phyloP scores from a whole-genome alignment of 2,329 filamentous ascomycete genomes.

The Arthrobotrys sinensis region DNA sequence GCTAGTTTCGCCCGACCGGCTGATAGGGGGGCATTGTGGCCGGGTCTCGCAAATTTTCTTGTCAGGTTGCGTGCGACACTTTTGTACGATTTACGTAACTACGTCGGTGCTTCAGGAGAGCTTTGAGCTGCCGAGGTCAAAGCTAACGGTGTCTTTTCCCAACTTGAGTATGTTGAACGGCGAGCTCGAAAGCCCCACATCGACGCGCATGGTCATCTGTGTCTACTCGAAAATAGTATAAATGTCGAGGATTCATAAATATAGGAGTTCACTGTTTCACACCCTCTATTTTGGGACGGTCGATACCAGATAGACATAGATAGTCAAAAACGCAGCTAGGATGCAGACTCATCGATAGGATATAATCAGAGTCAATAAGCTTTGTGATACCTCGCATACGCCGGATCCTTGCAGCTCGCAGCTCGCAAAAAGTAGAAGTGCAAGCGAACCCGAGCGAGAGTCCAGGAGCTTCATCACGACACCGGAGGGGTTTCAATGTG shows the following conservation, averaged over 20 bases:
- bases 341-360: conserved; percentile 14
- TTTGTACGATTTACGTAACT: conserved; percentile 15
- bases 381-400: conserved; percentile 5
- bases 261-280: conserved; percentile 14
- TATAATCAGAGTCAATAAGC: not conserved
- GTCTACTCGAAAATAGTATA: conserved; percentile 18
- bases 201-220: conserved; percentile 5
- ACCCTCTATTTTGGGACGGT: conserved; percentile 8
- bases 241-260: conserved; percentile 9
- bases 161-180: not conserved
- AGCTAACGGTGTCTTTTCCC: not conserved
- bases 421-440: not conserved
- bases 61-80: not conserved
- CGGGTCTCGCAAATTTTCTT: conserved; percentile 4
- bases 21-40: not conserved
- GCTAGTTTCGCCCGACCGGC: not conserved
- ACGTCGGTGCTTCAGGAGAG: not conserved
- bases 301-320: conserved; percentile 10
- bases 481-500: conserved; percentile 12
- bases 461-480: conserved; percentile 23
- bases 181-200: conserved; percentile 12
- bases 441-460: conserved; percentile 28
- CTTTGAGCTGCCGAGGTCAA: not conserved
- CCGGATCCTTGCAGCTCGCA: conserved; percentile 14
- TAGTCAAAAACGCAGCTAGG: not conserved